Conservation (phyloP, 1,139 yeast genomes). For the Torulaspora pretoriensis region DNA sequence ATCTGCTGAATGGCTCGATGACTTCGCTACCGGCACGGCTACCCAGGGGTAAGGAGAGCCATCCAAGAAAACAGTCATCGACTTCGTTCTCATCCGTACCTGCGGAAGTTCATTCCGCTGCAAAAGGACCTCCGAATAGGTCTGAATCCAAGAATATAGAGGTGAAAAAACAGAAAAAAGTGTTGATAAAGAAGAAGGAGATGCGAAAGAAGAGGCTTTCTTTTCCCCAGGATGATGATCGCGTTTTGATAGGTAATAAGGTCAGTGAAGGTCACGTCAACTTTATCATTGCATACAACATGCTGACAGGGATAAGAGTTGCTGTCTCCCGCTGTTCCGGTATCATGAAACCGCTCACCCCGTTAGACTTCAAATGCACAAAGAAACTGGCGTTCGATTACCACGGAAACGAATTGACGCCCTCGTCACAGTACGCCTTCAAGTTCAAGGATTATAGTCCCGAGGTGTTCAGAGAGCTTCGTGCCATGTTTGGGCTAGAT, state of each 20-base stretch:
- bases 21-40: constrained; percentile 16
- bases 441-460: constrained; percentile 97
- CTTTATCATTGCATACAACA: constrained; percentile 90
- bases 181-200: constrained; percentile 32
- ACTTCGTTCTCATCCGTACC: constrained; percentile 18
- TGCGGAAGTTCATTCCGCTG: constrained; percentile 10
- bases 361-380: constrained; percentile 63
- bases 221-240: constrained; percentile 50
- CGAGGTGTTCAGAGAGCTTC: constrained; percentile 81
- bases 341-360: constrained; percentile 65
- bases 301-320: constrained; percentile 94
- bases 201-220: constrained; percentile 34
- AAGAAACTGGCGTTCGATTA: constrained; percentile 83
- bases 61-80: constrained; percentile 8
- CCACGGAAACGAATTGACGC: constrained; percentile 85
- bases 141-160: constrained; percentile 34
- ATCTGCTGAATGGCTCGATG: constrained; percentile 15
- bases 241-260: constrained; percentile 69
- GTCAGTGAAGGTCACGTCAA: constrained; percentile 91
- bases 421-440: constrained; percentile 84
- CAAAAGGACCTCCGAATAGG: constrained; percentile 22
- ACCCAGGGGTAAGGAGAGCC: background rate
- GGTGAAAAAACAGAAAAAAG: constrained; percentile 33
- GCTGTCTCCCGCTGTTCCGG: constrained; percentile 93
- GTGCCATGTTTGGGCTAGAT: constrained; percentile 77